Evolutionary conservation across 179 eudicot species (phyloP), one percentile per base, ranked within the genome.

Genomic region (Spinacia oleracea): DNA sequence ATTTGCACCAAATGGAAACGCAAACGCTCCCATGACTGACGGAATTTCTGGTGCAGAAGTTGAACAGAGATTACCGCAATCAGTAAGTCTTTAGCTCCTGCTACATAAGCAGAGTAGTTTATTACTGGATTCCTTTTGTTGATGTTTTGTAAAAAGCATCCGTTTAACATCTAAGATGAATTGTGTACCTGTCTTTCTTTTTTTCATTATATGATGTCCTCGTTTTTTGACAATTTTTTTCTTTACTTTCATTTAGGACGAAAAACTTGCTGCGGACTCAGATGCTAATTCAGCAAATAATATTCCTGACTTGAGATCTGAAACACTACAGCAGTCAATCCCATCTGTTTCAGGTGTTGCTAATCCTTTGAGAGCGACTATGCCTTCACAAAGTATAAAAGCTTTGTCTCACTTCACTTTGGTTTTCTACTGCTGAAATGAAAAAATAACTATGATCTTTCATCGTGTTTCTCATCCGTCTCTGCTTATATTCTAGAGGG

Each of bases 1-100:
- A 82, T 83, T 84, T 83, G 82, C 73, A 59, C 89, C 90, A 58
- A 88, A 91, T 86, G 91, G 95, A 56, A 90, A 80, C 78, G 9
- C 77, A 66, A 88, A 81, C 85, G 79, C 77, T 76, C 89, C 90
- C 42, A 74, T 87, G 77, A 77, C 84, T 75, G 98, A 96, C 85
- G 99, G 97, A 73, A 87, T 93, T 78, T 81, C 84, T 85, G 97
- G 93, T 77, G 87, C 92, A 77, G 99, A 91, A 86, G 91, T 87
- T 88, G 96, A 86, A 68, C 91, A 86, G 53, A 88, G 87, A 81
- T 78, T 89, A 77, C 83, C 84, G 21, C 82, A 81, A 55, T 32
- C 32, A 88, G 98, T 93, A 86, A 81, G 56, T 73, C 42, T 60
- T 25, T 51, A 31, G 60, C 40, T 42, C 45, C 68, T 70, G 43